Base-by-base conservation (phyloP, 2,329 filamentous ascomycete species). In the Fusarium nodosum region DNA sequence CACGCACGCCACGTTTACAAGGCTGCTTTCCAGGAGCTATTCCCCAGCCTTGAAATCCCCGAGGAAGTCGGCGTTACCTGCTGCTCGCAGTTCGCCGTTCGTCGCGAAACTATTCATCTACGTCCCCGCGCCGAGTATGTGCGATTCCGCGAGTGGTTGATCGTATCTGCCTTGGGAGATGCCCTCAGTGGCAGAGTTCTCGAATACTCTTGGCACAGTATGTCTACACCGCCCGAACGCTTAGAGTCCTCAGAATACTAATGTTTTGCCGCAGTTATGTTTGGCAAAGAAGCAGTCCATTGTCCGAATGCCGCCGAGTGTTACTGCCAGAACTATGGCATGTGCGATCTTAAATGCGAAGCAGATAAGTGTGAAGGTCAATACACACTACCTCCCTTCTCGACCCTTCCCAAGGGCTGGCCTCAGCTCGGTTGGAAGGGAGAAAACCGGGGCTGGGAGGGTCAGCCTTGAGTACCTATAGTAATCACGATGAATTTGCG, bases 181-280 rank as follows among this genome's bases (percentile, higher is more conserved):
- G 82, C 82, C 20, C 76, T 85, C 28, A 88, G 84, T 30, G 89
- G 88, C 3, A 80, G 88, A 24, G 83, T 90, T 4, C 84, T 90
- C 75, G 89, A 91, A 74, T 91, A 89, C 70, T 77, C 88, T 20
- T 91, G 89, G 89, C 89, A 91, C 75, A 83, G 88, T 76, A 82
- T 84, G 76, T 86, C 82, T 5, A 11, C 26, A 16, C 31, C n/a
- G 24, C 20, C 8, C 20, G 8, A 36, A 39, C 12, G 3, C 7
- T 9, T 38, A 5, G 12, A 3, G 22, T 13, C 16, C 2, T 22
- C 2, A 8, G 38, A 12, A 58, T 34, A 36, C 73, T 76, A 38
- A 76, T 46, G 15, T 11, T 20, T 31, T n/a, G 20, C 46, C 48
- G 6, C 50, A 87, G 85, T 89, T 65, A 86, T 89, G 13, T 89